Evolutionary conservation across 106 monocot species (phyloP).

Genomic region (Acorus gramineus): DNA sequence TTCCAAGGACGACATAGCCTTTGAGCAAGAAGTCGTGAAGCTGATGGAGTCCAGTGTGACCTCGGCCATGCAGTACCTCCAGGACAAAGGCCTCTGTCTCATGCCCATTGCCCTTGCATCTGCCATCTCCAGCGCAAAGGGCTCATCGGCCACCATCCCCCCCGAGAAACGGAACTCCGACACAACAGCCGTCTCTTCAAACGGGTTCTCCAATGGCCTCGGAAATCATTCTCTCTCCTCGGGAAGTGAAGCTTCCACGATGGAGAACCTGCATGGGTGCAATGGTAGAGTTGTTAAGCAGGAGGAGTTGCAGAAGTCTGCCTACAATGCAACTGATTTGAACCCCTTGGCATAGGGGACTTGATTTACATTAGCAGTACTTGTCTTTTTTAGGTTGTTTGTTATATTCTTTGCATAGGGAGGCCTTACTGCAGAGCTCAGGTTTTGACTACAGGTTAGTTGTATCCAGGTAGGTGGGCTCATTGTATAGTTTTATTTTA

Average conservation of each 20-base stretch:
- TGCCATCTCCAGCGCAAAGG: slow-evolving; percentile 59
- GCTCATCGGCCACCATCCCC: slow-evolving; percentile 24
- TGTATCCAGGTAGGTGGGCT: no score
- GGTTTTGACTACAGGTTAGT: no score
- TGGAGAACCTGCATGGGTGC: neutral
- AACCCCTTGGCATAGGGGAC: slow-evolving; percentile 1
- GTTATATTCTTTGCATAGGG: no score
- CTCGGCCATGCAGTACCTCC: slow-evolving; percentile 68
- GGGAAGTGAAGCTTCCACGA: neutral
- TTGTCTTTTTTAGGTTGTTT: no score
- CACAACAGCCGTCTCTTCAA: neutral
- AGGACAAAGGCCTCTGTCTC: slow-evolving; percentile 84
- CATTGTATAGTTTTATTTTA: no score
- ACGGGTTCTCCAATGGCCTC: neutral
- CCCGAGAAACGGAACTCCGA: slow-evolving; percentile 19
- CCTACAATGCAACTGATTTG: neutral
- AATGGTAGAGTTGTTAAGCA: slow-evolving; percentile 7
- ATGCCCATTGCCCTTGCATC: slow-evolving; percentile 89
- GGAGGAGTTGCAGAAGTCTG: slow-evolving; percentile 3
- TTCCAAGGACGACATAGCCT: slow-evolving; percentile 25
- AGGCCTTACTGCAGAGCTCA: no score
- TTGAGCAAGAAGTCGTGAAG: slow-evolving; percentile 70
- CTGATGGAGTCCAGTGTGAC: slow-evolving; percentile 75
- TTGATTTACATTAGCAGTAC: no score
- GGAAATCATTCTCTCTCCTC: no score